A percentile compares a stretch with the other conserved stretches of the same genome.
These are phyloP conservation scores for Phaffia rhodozyma DNA, from an alignment of 1,284 basidiomycete species.

Conservation along the genomic window DNA sequence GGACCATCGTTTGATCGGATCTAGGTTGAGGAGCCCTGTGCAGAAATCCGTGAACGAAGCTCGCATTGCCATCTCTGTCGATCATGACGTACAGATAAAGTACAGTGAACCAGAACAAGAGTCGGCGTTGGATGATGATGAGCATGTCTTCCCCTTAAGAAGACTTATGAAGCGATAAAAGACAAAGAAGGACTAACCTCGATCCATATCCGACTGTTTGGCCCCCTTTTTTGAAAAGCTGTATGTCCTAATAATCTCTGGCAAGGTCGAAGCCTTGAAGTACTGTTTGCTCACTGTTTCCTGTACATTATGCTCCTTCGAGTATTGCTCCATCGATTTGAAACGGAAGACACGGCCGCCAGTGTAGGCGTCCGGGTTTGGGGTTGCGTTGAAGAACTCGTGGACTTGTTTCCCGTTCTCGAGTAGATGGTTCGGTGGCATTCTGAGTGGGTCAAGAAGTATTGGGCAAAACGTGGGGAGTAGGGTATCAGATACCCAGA, in stretches of 20 bases:
- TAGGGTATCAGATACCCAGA: neutral
- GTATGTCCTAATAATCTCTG: slow-evolving; percentile 91
- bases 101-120: slow-evolving; percentile 15
- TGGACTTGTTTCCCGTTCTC: slow-evolving; percentile 89
- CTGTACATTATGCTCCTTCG: slow-evolving; percentile 81
- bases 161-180: neutral
- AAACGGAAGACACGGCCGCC: slow-evolving; percentile 47
- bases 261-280: slow-evolving; percentile 86
- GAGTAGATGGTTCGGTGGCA: slow-evolving; percentile 85
- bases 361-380: slow-evolving; percentile 1
- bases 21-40: slow-evolving; percentile 81
- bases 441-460: slow-evolving; percentile 37
- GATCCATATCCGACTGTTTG: slow-evolving; percentile 77
- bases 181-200: slow-evolving; percentile 48
- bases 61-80: slow-evolving; percentile 77
- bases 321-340: slow-evolving; percentile 90
- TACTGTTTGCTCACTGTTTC: slow-evolving; percentile 98
- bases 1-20: slow-evolving; percentile 91
- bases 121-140: neutral
- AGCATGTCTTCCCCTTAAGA: neutral
- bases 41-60: slow-evolving; percentile 97
- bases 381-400: slow-evolving; percentile 75
- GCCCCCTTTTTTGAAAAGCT: slow-evolving; percentile 70
- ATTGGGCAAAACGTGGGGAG: neutral
- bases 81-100: neutral